Evolutionary conservation across 2,329 filamentous ascomycete species (phyloP), one percentile per base, ranked within the genome.

Genomic region (Colletotrichum sp.): DNA sequence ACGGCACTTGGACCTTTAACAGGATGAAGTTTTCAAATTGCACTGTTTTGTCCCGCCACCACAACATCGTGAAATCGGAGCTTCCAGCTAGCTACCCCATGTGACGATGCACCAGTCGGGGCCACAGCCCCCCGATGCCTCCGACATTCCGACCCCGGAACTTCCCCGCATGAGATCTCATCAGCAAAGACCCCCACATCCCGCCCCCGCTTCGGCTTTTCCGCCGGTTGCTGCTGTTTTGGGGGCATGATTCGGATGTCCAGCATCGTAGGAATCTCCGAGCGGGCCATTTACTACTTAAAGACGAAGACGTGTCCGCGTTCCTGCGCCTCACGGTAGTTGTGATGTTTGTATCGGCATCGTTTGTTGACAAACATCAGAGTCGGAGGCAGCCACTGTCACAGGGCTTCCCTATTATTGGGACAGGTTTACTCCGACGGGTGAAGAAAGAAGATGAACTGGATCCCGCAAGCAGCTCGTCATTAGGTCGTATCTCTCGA

Each of bases 181-280:
- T 21, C 43, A 52, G n/a, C 67, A 38, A 6, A 21, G 16, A 15
- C 48, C 34, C 38, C 24, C 26, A 34, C 36, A 28, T 61, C 28
- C 67, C 72, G 36, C 32, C 52, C 16, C 67, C 61, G 72, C 67
- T 7, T 66, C 67, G 72, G 72, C 60, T 74, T 74, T 74, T 71
- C 72, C 67, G 67, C 18, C 15, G 6, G 6, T 9, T 15, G n/a
- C 18, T 16, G 12, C 12, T n/a, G 7, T n/a, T 12, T 28, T 48
- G 5, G 65, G 21, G 43, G n/a, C 9, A n/a, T 18, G 16, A 57
- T 43, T 63, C 43, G 58, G 32, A n/a, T 48, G 13, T 70, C 16
- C 32, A 24, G 26, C 26, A 13, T 30, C 10, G 26, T 34, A 52
- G 71, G 68, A 67, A 61, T 66, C 52, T 66, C 72, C 67, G 67